phyloP scores from a whole-genome alignment of 2,329 filamentous ascomycete species.

The Lasiodiplodia gonubiensis region DNA sequence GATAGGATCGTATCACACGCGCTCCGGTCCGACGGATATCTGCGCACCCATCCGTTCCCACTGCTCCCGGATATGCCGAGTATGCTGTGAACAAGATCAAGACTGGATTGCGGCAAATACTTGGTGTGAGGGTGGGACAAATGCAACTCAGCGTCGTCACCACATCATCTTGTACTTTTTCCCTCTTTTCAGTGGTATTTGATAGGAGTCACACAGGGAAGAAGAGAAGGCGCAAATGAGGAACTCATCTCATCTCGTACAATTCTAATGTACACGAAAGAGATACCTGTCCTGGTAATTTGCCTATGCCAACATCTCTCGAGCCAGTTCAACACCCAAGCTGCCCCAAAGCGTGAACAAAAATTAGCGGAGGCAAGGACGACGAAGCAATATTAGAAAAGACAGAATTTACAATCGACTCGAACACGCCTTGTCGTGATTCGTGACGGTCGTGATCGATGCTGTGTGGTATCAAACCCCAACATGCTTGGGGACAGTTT shows the following conservation, averaged over 20 bases:
- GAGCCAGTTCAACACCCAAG: neutral
- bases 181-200: neutral
- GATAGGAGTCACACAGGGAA: neutral
- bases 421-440: constrained; percentile 8
- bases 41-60: no score
- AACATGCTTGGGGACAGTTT: neutral
- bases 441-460: constrained; percentile 22
- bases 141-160: neutral
- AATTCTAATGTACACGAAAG: constrained; percentile 16
- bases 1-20: neutral
- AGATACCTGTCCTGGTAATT: neutral
- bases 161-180: neutral
- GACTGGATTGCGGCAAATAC: neutral
- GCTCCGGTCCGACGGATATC: neutral
- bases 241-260: neutral
- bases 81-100: neutral
- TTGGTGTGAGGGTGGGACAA: constrained; percentile 8
- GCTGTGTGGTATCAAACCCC: constrained; percentile 19
- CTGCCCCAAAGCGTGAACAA: neutral
- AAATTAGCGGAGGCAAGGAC: neutral
- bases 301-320: neutral
- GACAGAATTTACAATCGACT: constrained; percentile 8
- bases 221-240: neutral
- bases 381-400: neutral
- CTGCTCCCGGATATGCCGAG: neutral